Evolutionary conservation across 139 green algal genomes (phyloP).

Genomic region (Chlamydomonas sphaeroides): DNA sequence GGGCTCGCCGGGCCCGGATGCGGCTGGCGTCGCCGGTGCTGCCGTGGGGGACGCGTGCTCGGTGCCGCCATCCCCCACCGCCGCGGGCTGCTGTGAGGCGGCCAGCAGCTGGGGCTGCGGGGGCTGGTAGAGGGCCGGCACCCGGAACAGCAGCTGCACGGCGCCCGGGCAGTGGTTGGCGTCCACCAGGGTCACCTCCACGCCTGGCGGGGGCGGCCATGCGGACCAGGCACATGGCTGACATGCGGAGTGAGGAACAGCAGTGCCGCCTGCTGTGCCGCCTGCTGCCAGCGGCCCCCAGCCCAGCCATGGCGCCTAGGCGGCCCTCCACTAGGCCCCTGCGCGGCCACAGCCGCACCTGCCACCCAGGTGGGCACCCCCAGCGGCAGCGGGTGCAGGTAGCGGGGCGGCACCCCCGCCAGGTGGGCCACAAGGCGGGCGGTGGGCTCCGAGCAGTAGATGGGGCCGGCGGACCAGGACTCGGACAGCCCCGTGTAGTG

Average conservation of each 20-base stretch:
- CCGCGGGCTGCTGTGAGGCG: too few species aligned
- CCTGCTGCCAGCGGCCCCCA: too few species aligned
- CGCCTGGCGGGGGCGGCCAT: constrained; percentile 34
- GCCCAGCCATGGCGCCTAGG: too few species aligned
- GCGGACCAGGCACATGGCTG: not conserved
- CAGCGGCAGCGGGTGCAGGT: constrained; percentile 61
- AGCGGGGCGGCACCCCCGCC: constrained; percentile 52
- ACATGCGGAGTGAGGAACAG: not conserved
- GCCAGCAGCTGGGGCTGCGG: too few species aligned
- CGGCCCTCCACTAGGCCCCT: too few species aligned
- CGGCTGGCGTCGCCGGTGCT: not conserved
- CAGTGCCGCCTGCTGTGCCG: too few species aligned
- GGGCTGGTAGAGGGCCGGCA: constrained; percentile 57
- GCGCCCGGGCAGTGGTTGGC: constrained; percentile 89
- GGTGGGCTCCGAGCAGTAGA: constrained; percentile 87
- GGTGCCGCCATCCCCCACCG: too few species aligned
- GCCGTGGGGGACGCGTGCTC: too few species aligned
- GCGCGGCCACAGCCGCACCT: too few species aligned
- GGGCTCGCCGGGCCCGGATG: too few species aligned
- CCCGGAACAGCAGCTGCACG: constrained; percentile 78
- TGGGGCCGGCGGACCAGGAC: constrained; percentile 69
- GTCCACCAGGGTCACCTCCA: constrained; percentile 80
- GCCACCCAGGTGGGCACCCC: constrained; percentile 55
- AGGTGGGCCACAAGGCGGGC: constrained; percentile 65
- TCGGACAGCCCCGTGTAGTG: constrained; percentile 85